Base-by-base conservation (phyloP, 148 eudicot genomes). In the Rhododendron vialii region DNA sequence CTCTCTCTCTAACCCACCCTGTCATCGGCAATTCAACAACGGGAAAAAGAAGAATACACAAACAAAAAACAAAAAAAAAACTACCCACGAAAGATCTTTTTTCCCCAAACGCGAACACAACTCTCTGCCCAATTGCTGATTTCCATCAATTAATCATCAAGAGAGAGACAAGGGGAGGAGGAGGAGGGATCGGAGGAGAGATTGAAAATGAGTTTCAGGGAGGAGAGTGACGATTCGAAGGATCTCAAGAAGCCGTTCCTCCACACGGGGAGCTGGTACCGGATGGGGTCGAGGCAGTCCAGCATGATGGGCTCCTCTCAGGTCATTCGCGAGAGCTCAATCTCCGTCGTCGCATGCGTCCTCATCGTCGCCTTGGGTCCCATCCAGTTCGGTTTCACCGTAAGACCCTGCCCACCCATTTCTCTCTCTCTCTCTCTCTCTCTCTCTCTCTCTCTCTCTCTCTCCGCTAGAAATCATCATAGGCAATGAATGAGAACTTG, bases 331-430 rank as follows among this genome's bases (percentile, higher is more conserved):
- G 99, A 97, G 14, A 89, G 91, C 65, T 93, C 98, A 5, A 85
- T 97, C 43, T 97, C 99, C 30, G 98, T 97, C 38, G 86, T 97
- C 79, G 98, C 98, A 82, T 95, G 99, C 81, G 99, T 97, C 79
- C 90, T 95, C 33, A 95, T 97, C 67, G 98, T 97, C 36, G 98
- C 99, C 79, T 89, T 97, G 86, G 99, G 99, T 20, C 98, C 98
- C 53, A 92, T 97, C 81, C 99, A 97, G 89, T 97, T 97, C 74
- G 99, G 99, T n/a, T 97, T 97, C 92, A 97, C 99, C 51, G 99
- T 96, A 92, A 78, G 86, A 38, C 15, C 53, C 5, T 41, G 45
- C 7, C 45, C 10, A 1, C 24, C n/a, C 26, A 6, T 15, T 22
- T n/a, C 15, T 26, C 33, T 59, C 65, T 59, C 20, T 47, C 50